Evolutionary conservation across 2,329 filamentous ascomycete species (phyloP), one percentile per base, ranked within the genome.

Genomic region (Colletotrichum lentis): DNA sequence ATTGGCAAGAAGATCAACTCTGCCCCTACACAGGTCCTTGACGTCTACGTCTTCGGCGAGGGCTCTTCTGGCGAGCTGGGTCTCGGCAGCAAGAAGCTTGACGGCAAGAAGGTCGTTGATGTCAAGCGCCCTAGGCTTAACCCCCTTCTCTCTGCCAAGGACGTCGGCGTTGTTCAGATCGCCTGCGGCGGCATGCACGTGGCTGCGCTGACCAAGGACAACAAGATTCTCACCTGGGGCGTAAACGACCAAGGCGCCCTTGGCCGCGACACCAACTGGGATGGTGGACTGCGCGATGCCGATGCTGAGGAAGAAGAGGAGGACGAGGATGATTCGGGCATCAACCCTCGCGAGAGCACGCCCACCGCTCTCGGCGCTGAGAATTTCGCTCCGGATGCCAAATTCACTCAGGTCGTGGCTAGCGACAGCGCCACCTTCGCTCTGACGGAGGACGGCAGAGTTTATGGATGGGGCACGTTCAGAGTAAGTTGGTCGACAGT

Each of bases 391-490:
- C 82, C 86, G 50, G 86, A 84, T 54, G 90, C 90, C 53, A 82
- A 84, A 59, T 92, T 83, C 60, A 79, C 79, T n/a, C 87, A 92
- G 74, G 83, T 95, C 65, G 87, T 86, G 49, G 91, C 91, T 41
- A 88, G 88, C 59, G 91, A 95, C 80, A 93, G 89, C 75, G 88
- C 89, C 53, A 91, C 88, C 2, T 94, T 95, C 77, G 91, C 86
- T 11, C 83, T 96, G 41, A 95, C 92, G 12, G 86, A 89, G 53
- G 88, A 91, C 67, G 92, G 92, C 20, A 83, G 86, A 58, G 89
- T 96, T 37, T 96, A 93, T 74, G 92, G 92, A 67, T 96, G 92
- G 91, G 92, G 92, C 46, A 93, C 91, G 14, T 96, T 96, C 82
- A 84, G 91, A 72, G 70, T 71, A 70, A 59, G 70, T 59, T 12